These are phyloP conservation scores for Scedosporium minutisporum DNA, from an alignment of 2,329 filamentous ascomycete species.

Conservation along the genomic window DNA sequence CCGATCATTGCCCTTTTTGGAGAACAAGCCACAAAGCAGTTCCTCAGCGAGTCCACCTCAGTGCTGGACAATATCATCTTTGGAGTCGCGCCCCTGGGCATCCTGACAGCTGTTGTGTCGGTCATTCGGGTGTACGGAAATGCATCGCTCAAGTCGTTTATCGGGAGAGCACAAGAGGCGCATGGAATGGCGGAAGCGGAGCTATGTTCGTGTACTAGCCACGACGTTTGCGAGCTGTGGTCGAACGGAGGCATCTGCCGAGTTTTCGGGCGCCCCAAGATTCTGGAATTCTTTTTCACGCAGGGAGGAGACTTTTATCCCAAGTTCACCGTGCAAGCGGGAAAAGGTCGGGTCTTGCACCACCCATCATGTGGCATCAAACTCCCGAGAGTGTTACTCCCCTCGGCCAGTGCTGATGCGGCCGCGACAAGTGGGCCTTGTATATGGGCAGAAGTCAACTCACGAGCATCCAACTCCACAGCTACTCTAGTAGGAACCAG, in stretches of 20 bases:
- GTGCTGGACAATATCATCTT: slow-evolving; percentile 17
- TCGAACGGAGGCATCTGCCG: slow-evolving; percentile 13
- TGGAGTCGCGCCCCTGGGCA: slow-evolving; percentile 20
- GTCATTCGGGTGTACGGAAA: neutral
- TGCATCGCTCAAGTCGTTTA: neutral
- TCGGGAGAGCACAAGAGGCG: slow-evolving; percentile 15
- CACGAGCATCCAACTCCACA: no score
- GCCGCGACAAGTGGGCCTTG: no score
- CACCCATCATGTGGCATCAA: no score
- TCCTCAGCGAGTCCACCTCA: slow-evolving; percentile 18
- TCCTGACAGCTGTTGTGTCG: slow-evolving; percentile 14
- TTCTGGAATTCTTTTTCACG: slow-evolving; percentile 15
- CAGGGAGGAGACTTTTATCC: neutral
- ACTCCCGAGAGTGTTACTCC: no score
- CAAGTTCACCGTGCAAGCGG: neutral
- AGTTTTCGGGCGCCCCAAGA: slow-evolving; percentile 16
- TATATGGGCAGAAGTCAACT: no score
- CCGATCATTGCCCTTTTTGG: slow-evolving; percentile 21
- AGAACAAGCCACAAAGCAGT: slow-evolving; percentile 24
- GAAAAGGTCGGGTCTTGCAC: no score
- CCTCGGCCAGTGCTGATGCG: no score
- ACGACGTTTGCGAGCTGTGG: slow-evolving; percentile 23
- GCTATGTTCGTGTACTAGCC: slow-evolving; percentile 24
- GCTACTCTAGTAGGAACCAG: no score
- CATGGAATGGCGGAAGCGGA: slow-evolving; percentile 20